phyloP scores from a whole-genome alignment of 2,329 filamentous ascomycete genomes.

The Pseudogymnoascus sp. region DNA sequence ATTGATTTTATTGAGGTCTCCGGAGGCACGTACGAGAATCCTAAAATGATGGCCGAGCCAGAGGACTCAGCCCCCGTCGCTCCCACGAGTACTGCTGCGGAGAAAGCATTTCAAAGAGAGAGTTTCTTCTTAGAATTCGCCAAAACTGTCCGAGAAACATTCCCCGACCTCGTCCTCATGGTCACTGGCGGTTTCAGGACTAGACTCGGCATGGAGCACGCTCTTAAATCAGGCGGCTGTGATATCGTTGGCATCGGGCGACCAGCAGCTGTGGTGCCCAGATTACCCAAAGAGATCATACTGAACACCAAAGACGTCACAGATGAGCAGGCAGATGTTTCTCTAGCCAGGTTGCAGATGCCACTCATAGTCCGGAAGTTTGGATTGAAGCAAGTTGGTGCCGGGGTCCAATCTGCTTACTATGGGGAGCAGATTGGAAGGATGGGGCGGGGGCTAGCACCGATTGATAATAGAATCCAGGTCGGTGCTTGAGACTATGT shows the following conservation, averaged over 20 bases:
- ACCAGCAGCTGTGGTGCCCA: constrained; percentile 36
- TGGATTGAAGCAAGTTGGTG: constrained; percentile 13
- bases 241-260: constrained; percentile 41
- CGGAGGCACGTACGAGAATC: constrained; percentile 52
- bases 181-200: constrained; percentile 57
- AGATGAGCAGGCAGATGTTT: constrained; percentile 19
- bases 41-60: constrained; percentile 29
- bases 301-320: constrained; percentile 24
- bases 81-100: constrained; percentile 20
- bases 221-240: constrained; percentile 37
- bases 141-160: constrained; percentile 36
- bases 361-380: not conserved
- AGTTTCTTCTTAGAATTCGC: constrained; percentile 63
- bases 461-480: constrained; percentile 5
- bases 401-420: constrained; percentile 16
- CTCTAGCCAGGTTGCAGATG: not conserved
- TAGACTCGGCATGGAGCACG: constrained; percentile 39
- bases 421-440: constrained; percentile 25
- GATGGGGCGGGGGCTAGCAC: constrained; percentile 18
- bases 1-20: constrained; percentile 63
- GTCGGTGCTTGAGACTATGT: not conserved
- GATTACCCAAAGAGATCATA: constrained; percentile 31
- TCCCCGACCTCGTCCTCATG: constrained; percentile 40
- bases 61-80: constrained; percentile 11
- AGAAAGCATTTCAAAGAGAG: constrained; percentile 46